A percentile compares a stretch with the other conserved stretches of the same genome.
Conservation (phyloP, 1,139 yeast species). For the Meyerozyma sp. region DNA sequence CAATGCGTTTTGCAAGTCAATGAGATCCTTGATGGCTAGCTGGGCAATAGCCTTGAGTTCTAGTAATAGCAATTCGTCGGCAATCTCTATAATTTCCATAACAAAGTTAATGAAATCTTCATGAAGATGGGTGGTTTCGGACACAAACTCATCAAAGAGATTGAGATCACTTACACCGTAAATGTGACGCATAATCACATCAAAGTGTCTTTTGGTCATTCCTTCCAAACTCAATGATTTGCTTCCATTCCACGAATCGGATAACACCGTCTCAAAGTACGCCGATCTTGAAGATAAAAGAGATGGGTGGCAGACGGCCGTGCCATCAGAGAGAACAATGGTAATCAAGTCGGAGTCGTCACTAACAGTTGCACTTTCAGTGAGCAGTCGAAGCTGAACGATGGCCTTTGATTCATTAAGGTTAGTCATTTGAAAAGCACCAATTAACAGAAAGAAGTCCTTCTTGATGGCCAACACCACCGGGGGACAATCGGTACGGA, state of each 20-base stretch:
- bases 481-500: slow-evolving; percentile 13
- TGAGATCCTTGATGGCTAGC: slow-evolving; percentile 52
- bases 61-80: slow-evolving; percentile 61
- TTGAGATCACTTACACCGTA: slow-evolving; percentile 48
- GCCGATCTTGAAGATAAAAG: slow-evolving; percentile 54
- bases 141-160: slow-evolving; percentile 34
- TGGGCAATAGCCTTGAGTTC: slow-evolving; percentile 61
- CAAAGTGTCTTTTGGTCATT: slow-evolving; percentile 40
- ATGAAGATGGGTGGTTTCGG: slow-evolving; percentile 16
- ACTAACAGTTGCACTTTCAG: slow-evolving; percentile 3
- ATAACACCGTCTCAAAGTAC: slow-evolving; percentile 57
- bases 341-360: slow-evolving; percentile 15
- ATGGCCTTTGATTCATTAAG: not conserved
- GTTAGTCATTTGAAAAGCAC: slow-evolving; percentile 15
- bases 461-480: slow-evolving; percentile 14
- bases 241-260: slow-evolving; percentile 47
- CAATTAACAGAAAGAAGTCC: slow-evolving; percentile 5
- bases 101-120: slow-evolving; percentile 49
- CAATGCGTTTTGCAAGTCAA: slow-evolving; percentile 58
- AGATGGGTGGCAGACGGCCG: slow-evolving; percentile 40
- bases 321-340: slow-evolving; percentile 36
- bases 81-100: slow-evolving; percentile 54
- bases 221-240: slow-evolving; percentile 38
- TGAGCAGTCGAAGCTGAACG: not conserved
- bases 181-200: slow-evolving; percentile 47